Conservation (phyloP, 192 early-diverging fungal species). For the Funneliformis geosporum region DNA sequence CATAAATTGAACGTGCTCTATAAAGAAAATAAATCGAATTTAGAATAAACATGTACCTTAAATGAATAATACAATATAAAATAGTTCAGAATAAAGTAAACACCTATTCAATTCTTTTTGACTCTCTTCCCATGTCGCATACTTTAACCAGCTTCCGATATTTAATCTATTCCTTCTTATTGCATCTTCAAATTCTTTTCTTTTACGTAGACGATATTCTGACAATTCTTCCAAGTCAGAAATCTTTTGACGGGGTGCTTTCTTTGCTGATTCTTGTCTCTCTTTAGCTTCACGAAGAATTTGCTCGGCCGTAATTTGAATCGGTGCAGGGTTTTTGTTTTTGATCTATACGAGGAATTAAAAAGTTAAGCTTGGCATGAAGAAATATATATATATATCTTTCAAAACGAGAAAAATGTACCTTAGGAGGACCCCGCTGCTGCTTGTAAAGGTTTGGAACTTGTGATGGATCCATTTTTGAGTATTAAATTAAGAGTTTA, state of each 20-base stretch:
- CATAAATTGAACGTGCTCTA: slow-evolving; percentile 84
- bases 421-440: slow-evolving; percentile 33
- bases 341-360: slow-evolving; percentile 65
- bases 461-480: slow-evolving; percentile 31
- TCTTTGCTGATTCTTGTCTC: slow-evolving; percentile 64
- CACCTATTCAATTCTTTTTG: slow-evolving; percentile 84
- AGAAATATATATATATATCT: background rate
- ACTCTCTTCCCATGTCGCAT: slow-evolving; percentile 94
- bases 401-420: background rate
- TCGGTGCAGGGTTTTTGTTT: slow-evolving; percentile 96
- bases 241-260: slow-evolving; percentile 83
- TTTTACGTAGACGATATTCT: slow-evolving; percentile 86
- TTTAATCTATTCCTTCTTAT: slow-evolving; percentile 84
- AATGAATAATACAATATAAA: background rate
- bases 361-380: no score
- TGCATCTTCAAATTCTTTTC: slow-evolving; percentile 93
- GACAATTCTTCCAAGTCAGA: slow-evolving; percentile 89
- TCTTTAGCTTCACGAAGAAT: slow-evolving; percentile 94
- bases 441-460: slow-evolving; percentile 34
- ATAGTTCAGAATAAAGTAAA: background rate
- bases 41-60: background rate
- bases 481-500: no score
- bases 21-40: background rate
- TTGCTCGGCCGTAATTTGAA: slow-evolving; percentile 99
- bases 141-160: slow-evolving; percentile 92